Percentiles rank a stretch among this genome's conserved stretches.
phyloP scores from a whole-genome alignment of 495 filamentous ascomycete species.

The Darksidea phi region DNA sequence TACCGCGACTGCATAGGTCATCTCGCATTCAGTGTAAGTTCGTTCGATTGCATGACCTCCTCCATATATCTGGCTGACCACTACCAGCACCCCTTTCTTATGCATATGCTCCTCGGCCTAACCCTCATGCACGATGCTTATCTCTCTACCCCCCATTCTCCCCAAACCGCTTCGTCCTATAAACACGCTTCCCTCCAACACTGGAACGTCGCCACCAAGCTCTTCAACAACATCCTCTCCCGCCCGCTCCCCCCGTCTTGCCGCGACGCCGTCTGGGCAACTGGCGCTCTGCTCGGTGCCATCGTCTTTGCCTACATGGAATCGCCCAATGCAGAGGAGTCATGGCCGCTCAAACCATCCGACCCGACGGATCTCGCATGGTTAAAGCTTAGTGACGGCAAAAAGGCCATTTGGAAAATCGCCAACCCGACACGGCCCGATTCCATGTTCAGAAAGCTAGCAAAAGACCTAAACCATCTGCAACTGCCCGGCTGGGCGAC shows the following conservation, averaged over 20 bases:
- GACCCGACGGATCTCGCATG: slow-evolving; percentile 42
- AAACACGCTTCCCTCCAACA: slow-evolving; percentile 39
- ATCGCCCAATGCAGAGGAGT: slow-evolving; percentile 36
- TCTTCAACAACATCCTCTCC: slow-evolving; percentile 45
- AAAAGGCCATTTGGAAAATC: slow-evolving; percentile 42
- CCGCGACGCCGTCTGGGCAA: slow-evolving; percentile 46
- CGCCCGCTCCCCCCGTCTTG: slow-evolving; percentile 30
- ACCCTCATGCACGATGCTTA: slow-evolving; percentile 46
- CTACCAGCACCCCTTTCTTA: slow-evolving; percentile 38
- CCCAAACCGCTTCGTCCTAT: slow-evolving; percentile 15
- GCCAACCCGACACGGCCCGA: slow-evolving; percentile 43
- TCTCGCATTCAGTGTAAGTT: slow-evolving; percentile 39
- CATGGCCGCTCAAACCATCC: slow-evolving; percentile 46
- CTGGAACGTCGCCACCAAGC: slow-evolving; percentile 41
- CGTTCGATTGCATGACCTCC: not conserved
- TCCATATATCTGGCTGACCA: slow-evolving; percentile 4
- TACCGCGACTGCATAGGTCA: slow-evolving; percentile 37
- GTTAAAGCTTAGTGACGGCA: slow-evolving; percentile 44
- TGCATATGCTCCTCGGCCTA: slow-evolving; percentile 45
- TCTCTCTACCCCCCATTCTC: slow-evolving; percentile 15
- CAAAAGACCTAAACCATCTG: not conserved
- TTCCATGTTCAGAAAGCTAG: slow-evolving; percentile 37
- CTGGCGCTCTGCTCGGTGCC: slow-evolving; percentile 42
- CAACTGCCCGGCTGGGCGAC: not conserved
- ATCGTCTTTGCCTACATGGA: slow-evolving; percentile 42